phyloP scores from a whole-genome alignment of 257 asterid genomes.

The Ligustrum vulgare region DNA sequence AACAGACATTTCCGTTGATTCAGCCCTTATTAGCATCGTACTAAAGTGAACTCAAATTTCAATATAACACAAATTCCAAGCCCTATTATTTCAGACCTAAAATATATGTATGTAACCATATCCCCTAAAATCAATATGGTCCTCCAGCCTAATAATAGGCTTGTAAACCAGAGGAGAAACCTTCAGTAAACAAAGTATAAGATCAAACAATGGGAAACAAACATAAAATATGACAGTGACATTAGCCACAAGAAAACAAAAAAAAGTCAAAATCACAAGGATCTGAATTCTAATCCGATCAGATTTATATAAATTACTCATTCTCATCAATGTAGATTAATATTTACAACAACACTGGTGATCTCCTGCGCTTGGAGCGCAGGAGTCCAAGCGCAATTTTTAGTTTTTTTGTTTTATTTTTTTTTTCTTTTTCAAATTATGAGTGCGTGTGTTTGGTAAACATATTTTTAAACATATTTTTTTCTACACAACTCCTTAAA shows the following conservation, averaged over 20 bases:
- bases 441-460: too few relatives aligned
- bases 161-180: constrained; percentile 16
- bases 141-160: constrained; percentile 24
- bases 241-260: constrained; percentile 33
- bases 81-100: constrained; percentile 14
- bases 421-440: too few relatives aligned
- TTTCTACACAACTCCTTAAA: too few relatives aligned
- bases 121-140: constrained; percentile 11
- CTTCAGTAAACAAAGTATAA: constrained; percentile 23
- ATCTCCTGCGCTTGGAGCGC: too few relatives aligned
- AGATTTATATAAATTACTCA: constrained; percentile 25
- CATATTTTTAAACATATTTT: too few relatives aligned
- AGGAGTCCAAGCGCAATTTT: too few relatives aligned
- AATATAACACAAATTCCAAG: not conserved
- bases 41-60: constrained; percentile 11
- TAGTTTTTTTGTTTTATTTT: too few relatives aligned
- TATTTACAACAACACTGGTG: constrained; percentile 16
- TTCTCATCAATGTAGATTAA: constrained; percentile 21
- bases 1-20: not conserved
- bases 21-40: not conserved
- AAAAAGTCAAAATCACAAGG: constrained; percentile 25
- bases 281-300: constrained; percentile 26
- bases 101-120: constrained; percentile 24
- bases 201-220: constrained; percentile 28
- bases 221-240: constrained; percentile 31